These are phyloP conservation scores for Huiozyma naganishii DNA, from an alignment of 805 yeast species.

Conservation along the genomic window DNA sequence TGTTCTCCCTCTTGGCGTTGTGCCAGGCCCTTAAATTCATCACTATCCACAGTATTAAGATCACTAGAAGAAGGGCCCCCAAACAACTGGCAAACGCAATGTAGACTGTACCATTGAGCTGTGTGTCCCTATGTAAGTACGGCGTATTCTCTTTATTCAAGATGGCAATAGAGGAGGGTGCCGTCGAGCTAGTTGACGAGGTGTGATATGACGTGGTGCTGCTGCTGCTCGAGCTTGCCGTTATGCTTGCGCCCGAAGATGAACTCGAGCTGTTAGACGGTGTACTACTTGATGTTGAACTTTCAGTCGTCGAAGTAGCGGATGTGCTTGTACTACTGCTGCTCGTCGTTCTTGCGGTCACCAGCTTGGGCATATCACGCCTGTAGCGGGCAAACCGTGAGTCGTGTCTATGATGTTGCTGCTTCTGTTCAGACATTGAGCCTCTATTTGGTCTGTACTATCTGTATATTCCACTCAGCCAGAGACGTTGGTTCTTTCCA, in stretches of 20 bases:
- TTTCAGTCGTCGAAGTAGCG: not conserved
- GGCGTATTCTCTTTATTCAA: conserved; percentile 44
- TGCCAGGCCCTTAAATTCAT: conserved; percentile 18
- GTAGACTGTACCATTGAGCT: conserved; percentile 63
- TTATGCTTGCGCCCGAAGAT: not conserved
- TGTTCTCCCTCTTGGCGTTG: conserved; percentile 11
- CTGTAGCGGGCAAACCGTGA: not conserved
- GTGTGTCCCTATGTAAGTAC: conserved; percentile 22
- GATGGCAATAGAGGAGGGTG: conserved; percentile 9
- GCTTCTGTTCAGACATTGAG: too few relatives aligned
- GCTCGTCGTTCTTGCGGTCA: conserved; percentile 1
- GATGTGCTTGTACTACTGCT: not conserved
- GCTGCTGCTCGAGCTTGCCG: not conserved
- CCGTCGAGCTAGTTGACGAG: not conserved
- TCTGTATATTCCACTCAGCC: too few relatives aligned
- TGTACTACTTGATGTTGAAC: not conserved
- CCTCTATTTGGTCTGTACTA: too few relatives aligned
- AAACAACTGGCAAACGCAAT: conserved; percentile 65
- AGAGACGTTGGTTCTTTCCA: too few relatives aligned
- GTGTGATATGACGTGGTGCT: conserved; percentile 2
- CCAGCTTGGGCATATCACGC: conserved; percentile 3
- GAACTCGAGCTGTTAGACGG: not conserved
- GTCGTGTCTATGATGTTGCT: not conserved
- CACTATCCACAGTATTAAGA: conserved; percentile 16
- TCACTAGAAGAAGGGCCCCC: conserved; percentile 36